Conservation (phyloP, 768 basidiomycete species). For the Hericium rajendrae region DNA sequence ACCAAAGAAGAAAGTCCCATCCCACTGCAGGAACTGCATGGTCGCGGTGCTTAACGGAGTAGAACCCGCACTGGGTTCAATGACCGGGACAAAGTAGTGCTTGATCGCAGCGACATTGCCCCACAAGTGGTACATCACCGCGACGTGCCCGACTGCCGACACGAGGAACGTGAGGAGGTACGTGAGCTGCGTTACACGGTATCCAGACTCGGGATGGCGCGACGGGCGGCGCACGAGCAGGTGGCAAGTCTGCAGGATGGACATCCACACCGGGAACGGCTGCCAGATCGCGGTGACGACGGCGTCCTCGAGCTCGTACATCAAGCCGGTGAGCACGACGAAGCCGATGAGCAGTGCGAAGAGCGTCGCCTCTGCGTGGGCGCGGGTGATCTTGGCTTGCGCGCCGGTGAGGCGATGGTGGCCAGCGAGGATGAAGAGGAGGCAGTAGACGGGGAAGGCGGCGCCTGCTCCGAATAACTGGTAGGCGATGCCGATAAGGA, state of each 20-base stretch:
- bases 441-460: constrained; percentile 9
- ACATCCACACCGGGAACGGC: constrained; percentile 10
- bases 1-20: constrained; percentile 4
- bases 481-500: constrained; percentile 1
- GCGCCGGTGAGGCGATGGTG: constrained; percentile 1
- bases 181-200: constrained; percentile 8
- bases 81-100: constrained; percentile 4
- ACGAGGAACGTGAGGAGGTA: constrained; percentile 7
- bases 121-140: neutral
- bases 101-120: constrained; percentile 2
- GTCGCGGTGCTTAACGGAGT: constrained; percentile 1
- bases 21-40: constrained; percentile 9
- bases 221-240: constrained; percentile 11
- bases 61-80: neutral
- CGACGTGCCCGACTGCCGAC: constrained; percentile 7
- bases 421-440: constrained; percentile 7
- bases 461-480: constrained; percentile 7
- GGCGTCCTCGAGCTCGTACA: constrained; percentile 8
- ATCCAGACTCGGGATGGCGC: constrained; percentile 6
- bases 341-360: constrained; percentile 9
- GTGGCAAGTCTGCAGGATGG: constrained; percentile 1
- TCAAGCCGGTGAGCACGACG: constrained; percentile 2
- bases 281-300: constrained; percentile 11
- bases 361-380: constrained; percentile 9
- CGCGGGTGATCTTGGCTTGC: constrained; percentile 7